Conservation (phyloP, 2,329 filamentous ascomycete species). For the Trichoderma pleuroti region DNA sequence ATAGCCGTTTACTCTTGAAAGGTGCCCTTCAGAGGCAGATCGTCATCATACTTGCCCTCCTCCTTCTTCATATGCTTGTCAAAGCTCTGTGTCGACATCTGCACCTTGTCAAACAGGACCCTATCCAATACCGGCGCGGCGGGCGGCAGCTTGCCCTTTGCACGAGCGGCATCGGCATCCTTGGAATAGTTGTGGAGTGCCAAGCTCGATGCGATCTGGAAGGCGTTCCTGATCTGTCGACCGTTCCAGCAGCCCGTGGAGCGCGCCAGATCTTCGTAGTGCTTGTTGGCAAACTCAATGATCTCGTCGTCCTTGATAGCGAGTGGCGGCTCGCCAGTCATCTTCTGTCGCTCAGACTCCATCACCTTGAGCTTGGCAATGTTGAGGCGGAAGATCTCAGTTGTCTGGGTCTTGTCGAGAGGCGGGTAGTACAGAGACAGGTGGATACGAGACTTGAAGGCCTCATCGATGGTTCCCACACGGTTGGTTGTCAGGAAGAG, state of each 20-base stretch:
- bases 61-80: constrained; percentile 42
- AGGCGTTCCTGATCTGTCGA: constrained; percentile 38
- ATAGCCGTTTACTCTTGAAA: constrained; percentile 29
- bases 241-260: constrained; percentile 36
- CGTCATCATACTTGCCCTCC: constrained; percentile 31
- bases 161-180: constrained; percentile 30
- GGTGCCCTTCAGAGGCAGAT: constrained; percentile 34
- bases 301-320: constrained; percentile 36
- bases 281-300: constrained; percentile 35
- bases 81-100: constrained; percentile 43
- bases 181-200: constrained; percentile 37
- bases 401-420: constrained; percentile 37
- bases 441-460: constrained; percentile 48
- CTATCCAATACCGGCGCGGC: constrained; percentile 37
- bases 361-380: constrained; percentile 37
- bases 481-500: constrained; percentile 51
- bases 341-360: constrained; percentile 33
- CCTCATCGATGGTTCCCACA: constrained; percentile 46
- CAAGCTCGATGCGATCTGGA: constrained; percentile 36
- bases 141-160: constrained; percentile 34
- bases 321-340: constrained; percentile 36
- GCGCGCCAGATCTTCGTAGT: constrained; percentile 31
- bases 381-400: constrained; percentile 41
- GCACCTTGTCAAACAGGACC: constrained; percentile 39
- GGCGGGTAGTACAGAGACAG: constrained; percentile 43